A percentile compares a stretch with the other conserved stretches of the same genome.
These are phyloP conservation scores for Aspergillus egyptiacus DNA, from an alignment of 495 filamentous ascomycete genomes.

Conservation along the genomic window DNA sequence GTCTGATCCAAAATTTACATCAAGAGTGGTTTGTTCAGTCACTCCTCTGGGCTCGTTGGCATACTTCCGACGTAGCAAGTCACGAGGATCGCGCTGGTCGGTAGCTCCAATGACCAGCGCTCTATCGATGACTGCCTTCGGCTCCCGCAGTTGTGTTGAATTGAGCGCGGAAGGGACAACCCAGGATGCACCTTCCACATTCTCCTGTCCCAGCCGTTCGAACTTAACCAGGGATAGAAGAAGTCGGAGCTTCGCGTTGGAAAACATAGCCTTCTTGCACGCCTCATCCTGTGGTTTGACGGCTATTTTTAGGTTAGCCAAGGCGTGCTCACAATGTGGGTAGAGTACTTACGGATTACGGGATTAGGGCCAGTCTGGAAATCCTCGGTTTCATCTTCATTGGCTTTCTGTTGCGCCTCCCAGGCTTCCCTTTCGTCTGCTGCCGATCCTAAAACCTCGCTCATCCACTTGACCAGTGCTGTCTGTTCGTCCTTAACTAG, in stretches of 20 bases:
- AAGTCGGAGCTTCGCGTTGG: constrained; percentile 82
- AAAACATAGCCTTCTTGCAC: constrained; percentile 69
- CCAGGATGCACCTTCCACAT: constrained; percentile 75
- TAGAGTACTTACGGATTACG: constrained; percentile 36
- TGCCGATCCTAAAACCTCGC: constrained; percentile 59
- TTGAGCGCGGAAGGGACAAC: constrained; percentile 62
- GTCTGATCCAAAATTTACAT: constrained; percentile 57
- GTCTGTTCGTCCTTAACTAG: constrained; percentile 69
- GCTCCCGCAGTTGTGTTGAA: constrained; percentile 56
- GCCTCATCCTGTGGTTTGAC: constrained; percentile 65
- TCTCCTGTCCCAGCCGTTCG: constrained; percentile 57
- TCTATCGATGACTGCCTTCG: constrained; percentile 58
- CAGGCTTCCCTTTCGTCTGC: constrained; percentile 70
- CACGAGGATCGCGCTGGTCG: constrained; percentile 56
- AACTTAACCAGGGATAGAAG: constrained; percentile 74
- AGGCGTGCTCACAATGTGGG: neutral
- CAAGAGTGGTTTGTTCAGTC: constrained; percentile 26
- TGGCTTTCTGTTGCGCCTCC: constrained; percentile 64
- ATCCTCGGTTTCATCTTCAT: constrained; percentile 38
- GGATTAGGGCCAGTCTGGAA: constrained; percentile 31
- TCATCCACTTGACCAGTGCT: constrained; percentile 76
- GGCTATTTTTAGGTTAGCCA: constrained; percentile 35
- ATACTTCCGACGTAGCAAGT: constrained; percentile 68
- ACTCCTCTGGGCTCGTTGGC: constrained; percentile 38
- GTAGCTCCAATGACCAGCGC: constrained; percentile 65